These are phyloP conservation scores for Taiozyma onychis DNA, from an alignment of 1,139 yeast species.

Conservation along the genomic window DNA sequence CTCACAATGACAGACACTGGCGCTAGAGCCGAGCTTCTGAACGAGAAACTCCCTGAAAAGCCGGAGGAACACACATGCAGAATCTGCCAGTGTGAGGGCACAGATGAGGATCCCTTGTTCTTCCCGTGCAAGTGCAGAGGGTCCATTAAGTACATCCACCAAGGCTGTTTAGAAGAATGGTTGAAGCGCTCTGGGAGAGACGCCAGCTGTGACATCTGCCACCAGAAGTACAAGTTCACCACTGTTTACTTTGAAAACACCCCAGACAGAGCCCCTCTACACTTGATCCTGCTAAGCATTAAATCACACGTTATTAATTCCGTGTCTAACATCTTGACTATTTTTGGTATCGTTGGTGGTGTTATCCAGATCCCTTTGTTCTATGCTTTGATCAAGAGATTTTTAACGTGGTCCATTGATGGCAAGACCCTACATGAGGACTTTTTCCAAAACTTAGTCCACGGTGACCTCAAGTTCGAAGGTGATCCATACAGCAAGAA, in stretches of 20 bases:
- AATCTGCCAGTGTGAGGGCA: slow-evolving; percentile 90
- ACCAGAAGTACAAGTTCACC: slow-evolving; percentile 65
- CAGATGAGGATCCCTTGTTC: slow-evolving; percentile 69
- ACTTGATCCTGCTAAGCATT: slow-evolving; percentile 38
- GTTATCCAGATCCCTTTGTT: slow-evolving; percentile 50
- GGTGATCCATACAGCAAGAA: slow-evolving; percentile 35
- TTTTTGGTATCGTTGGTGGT: slow-evolving; percentile 38
- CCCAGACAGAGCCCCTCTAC: slow-evolving; percentile 60
- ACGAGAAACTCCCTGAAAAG: background rate
- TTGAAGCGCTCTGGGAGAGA: slow-evolving; percentile 38
- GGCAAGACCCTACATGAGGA: slow-evolving; percentile 40
- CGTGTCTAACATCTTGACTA: slow-evolving; percentile 27
- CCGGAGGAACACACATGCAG: slow-evolving; percentile 60
- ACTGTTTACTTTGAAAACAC: slow-evolving; percentile 67
- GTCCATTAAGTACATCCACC: slow-evolving; percentile 87
- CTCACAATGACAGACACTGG: background rate
- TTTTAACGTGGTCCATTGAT: slow-evolving; percentile 51
- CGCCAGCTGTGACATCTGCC: slow-evolving; percentile 84
- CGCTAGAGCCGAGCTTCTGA: background rate
- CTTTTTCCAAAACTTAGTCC: slow-evolving; percentile 26
- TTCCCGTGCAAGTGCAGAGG: slow-evolving; percentile 96
- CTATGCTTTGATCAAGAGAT: slow-evolving; percentile 48
- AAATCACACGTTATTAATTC: slow-evolving; percentile 23
- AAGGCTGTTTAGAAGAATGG: slow-evolving; percentile 91
- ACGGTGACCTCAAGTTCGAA: slow-evolving; percentile 24